These are phyloP conservation scores for Posidonia oceanica DNA, from an alignment of 116 monocot species.

Conservation along the genomic window DNA sequence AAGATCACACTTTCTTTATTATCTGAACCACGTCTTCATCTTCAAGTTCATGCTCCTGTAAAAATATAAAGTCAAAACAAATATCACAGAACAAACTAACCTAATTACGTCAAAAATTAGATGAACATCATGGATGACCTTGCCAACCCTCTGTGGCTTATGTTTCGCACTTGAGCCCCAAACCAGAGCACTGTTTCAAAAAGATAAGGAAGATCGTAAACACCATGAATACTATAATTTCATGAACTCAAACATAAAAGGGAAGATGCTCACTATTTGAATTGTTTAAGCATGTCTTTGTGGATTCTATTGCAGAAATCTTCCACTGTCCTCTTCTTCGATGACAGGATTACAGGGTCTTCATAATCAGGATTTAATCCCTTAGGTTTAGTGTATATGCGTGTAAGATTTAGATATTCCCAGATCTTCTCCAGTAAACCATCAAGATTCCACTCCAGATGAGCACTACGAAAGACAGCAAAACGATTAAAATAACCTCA, in stretches of 20 bases:
- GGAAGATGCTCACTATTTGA: constrained; percentile 68
- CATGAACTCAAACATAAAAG: neutral
- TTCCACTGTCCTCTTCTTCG: constrained; percentile 74
- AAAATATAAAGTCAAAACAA: constrained; percentile 2
- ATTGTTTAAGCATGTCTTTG: constrained; percentile 96
- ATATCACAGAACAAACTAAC: neutral
- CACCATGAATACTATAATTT: neutral
- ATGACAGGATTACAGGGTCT: constrained; percentile 92
- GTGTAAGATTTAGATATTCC: constrained; percentile 82
- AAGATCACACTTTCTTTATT: constrained; percentile 66
- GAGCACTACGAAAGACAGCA: constrained; percentile 38
- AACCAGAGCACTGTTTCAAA: constrained; percentile 59
- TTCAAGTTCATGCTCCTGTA: constrained; percentile 93
- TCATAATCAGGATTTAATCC: constrained; percentile 98
- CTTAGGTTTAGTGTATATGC: constrained; percentile 96
- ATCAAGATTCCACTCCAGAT: constrained; percentile 95
- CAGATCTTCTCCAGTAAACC: constrained; percentile 87
- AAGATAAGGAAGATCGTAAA: neutral
- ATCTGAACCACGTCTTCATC: constrained; percentile 99
- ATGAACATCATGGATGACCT: constrained; percentile 17
- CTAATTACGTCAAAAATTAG: neutral
- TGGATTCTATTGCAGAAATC: constrained; percentile 86
- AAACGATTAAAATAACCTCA: neutral
- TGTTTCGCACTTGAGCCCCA: constrained; percentile 98
- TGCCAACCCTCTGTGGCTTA: constrained; percentile 96